A percentile compares a stretch with the other conserved stretches of the same genome.
Conservation (phyloP, 176 grass and related monocot species). For the Lolium multiflorum region DNA sequence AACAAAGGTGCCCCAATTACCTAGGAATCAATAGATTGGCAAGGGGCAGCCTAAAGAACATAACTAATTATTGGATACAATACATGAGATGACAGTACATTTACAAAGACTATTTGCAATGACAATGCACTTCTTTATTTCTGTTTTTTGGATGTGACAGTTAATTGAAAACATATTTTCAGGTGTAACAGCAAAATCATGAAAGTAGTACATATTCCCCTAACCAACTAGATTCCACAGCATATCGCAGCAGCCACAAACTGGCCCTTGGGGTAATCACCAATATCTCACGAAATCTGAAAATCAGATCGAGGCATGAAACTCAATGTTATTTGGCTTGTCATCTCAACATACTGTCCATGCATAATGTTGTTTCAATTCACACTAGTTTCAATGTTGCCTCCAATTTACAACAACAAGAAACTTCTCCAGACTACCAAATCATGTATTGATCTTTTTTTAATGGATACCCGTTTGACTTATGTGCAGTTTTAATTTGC, state of each 20-base stretch:
- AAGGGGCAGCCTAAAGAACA: neutral
- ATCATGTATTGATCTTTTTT: neutral
- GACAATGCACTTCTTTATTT: neutral
- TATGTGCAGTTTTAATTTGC: too few relatives aligned
- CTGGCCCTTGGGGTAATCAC: neutral
- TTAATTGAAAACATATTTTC: neutral
- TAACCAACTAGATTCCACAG: neutral
- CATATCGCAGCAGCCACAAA: neutral
- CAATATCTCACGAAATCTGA: neutral
- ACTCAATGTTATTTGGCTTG: neutral
- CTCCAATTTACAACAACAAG: neutral
- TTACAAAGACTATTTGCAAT: neutral
- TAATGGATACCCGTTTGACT: neutral
- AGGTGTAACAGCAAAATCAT: neutral
- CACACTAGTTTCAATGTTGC: neutral
- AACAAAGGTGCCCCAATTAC: neutral
- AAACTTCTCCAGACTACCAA: neutral
- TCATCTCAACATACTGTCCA: neutral
- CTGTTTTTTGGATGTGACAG: neutral
- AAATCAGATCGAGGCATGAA: conserved; percentile 2
- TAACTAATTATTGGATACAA: conserved; percentile 5
- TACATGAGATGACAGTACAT: neutral
- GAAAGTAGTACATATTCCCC: neutral
- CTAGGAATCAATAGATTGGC: neutral
- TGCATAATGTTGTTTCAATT: neutral